Evolutionary conservation across 305 asterid species (phyloP).

Genomic region (Ilex paraguariensis): DNA sequence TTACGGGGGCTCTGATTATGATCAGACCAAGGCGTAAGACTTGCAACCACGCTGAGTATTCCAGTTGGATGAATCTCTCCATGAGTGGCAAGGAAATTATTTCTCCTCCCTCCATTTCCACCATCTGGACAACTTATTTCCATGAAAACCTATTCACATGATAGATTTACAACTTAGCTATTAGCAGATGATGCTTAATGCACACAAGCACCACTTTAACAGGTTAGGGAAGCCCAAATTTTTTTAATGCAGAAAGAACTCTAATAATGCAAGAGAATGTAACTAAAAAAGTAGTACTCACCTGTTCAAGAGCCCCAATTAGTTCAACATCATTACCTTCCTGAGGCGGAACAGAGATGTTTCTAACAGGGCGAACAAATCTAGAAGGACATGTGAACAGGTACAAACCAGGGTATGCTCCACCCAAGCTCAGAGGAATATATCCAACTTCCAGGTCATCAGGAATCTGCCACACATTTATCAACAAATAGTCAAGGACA

Average conservation of each 20-base stretch:
- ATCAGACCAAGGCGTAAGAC: slow-evolving; percentile 97
- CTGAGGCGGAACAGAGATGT: slow-evolving; percentile 54
- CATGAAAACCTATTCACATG: slow-evolving; percentile 71
- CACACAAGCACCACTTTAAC: neutral
- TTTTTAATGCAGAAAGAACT: neutral
- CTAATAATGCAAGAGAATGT: slow-evolving; percentile 8
- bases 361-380: slow-evolving; percentile 87
- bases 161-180: slow-evolving; percentile 5
- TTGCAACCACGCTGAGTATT: slow-evolving; percentile 88
- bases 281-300: slow-evolving; percentile 21
- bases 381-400: slow-evolving; percentile 86
- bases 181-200: slow-evolving; percentile 6
- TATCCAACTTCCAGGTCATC: slow-evolving; percentile 97
- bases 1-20: slow-evolving; percentile 99
- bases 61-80: slow-evolving; percentile 96
- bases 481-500: slow-evolving; percentile 9
- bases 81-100: slow-evolving; percentile 82
- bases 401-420: slow-evolving; percentile 88
- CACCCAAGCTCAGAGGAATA: slow-evolving; percentile 88
- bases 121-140: slow-evolving; percentile 97
- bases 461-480: slow-evolving; percentile 59
- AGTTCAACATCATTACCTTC: slow-evolving; percentile 68
- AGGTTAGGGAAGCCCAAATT: neutral
- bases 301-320: slow-evolving; percentile 98
- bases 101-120: slow-evolving; percentile 83